Conservation (phyloP, 495 filamentous ascomycete species). For the Aspergillus leporis region DNA sequence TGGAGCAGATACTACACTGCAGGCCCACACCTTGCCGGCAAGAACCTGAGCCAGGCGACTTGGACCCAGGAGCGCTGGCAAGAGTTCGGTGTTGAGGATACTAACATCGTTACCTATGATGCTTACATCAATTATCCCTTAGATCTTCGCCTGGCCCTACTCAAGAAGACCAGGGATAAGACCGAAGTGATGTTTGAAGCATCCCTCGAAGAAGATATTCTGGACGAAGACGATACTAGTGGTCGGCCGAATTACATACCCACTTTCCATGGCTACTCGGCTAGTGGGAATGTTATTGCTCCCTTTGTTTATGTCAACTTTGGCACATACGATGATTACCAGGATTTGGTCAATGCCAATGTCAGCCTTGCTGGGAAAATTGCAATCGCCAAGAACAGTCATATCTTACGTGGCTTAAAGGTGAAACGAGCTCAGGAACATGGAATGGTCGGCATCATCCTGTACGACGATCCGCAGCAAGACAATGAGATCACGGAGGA, state of each 20-base stretch:
- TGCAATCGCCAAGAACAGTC: conserved; percentile 82
- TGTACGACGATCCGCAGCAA: conserved; percentile 88
- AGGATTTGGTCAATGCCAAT: conserved; percentile 76
- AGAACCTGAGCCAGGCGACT: conserved; percentile 80
- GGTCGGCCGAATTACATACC: conserved; percentile 73
- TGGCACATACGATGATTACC: conserved; percentile 80
- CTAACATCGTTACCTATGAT: conserved; percentile 77
- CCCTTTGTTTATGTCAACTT: conserved; percentile 85
- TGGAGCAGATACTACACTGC: conserved; percentile 92
- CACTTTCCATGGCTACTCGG: conserved; percentile 94
- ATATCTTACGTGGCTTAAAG: conserved; percentile 86
- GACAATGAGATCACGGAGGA: conserved; percentile 80
- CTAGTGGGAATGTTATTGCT: conserved; percentile 86
- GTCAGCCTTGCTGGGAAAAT: conserved; percentile 81
- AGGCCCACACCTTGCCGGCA: conserved; percentile 84
- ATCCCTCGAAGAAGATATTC: conserved; percentile 76
- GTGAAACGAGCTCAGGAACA: conserved; percentile 90
- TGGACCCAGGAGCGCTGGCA: conserved; percentile 89
- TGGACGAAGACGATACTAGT: conserved; percentile 82
- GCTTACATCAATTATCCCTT: conserved; percentile 89
- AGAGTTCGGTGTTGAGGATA: conserved; percentile 74
- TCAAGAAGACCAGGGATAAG: conserved; percentile 52
- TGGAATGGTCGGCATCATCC: conserved; percentile 82
- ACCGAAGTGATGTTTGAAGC: conserved; percentile 72
- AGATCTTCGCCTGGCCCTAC: conserved; percentile 73